Evolutionary conservation across 495 filamentous ascomycete species (phyloP), one percentile per base, ranked within the genome.

Genomic region (Penicillium tannophilum): DNA sequence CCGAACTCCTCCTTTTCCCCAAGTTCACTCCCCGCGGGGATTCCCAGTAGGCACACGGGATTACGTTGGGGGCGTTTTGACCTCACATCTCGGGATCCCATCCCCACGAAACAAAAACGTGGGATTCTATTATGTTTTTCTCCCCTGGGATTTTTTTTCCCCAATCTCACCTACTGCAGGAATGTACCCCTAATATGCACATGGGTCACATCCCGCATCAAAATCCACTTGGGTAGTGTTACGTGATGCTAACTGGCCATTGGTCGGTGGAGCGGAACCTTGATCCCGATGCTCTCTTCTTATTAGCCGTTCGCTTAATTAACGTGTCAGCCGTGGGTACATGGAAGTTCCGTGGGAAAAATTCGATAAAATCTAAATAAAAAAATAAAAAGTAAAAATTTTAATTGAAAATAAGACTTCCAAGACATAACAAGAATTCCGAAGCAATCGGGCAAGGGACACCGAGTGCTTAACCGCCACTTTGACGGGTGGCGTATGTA

Each of bases 231-330:
- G 11, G n/a, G 26, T 14, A 49, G 26, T 49, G 23, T 49, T 49
- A 49, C 46, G 46, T 49, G 46, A 49, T 49, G 46, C 23, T 49
- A 31, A 49, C 46, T 49, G 46, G 46, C 5, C 20, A 49, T 49
- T 49, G 46, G 46, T 17, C 20, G 16, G 46, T 31, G 46, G 46
- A 49, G 46, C 46, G 46, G 46, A 49, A 49, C 46, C 46, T n/a
- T 49, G 26, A n/a, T 49, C 46, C 46, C 46, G 46, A 30, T 24
- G 14, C 43, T 49, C 23, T 30, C 46, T 33, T 28, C 46, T 30
- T 24, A 49, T 49, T 49, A 49, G 46, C 26, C 46, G 46, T 49
- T 49, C 46, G 46, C 46, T 49, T 49, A 49, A 49, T 49, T 49
- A 49, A 49, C 46, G 14, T 30, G 26, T 49, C 24, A 31, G 46